Conservation (phyloP, 345 rosid genomes). For the rapeseed (Brassica napus) region DNA sequence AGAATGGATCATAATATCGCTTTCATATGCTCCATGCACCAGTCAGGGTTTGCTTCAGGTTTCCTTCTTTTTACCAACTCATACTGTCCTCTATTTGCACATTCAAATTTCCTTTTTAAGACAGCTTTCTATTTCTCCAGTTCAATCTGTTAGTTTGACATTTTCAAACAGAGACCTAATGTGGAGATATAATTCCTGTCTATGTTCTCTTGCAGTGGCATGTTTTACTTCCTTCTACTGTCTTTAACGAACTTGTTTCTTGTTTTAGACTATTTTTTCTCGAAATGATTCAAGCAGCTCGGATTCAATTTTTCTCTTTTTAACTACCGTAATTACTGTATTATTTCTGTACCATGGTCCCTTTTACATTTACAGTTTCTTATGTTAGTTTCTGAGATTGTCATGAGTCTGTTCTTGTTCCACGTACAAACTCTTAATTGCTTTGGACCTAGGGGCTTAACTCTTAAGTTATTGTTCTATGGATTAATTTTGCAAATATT, state of each 20-base stretch:
- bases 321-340: not conserved
- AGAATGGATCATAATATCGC: conserved; percentile 89
- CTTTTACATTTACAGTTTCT: not conserved
- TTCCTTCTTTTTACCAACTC: conserved; percentile 20
- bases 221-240: conserved; percentile 22
- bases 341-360: not conserved
- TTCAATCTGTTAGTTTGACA: not conserved
- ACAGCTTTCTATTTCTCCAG: not conserved
- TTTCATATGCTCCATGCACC: conserved; percentile 97
- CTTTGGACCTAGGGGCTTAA: not conserved
- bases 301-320: not conserved
- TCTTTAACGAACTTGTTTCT: not conserved
- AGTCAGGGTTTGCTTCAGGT: conserved; percentile 99
- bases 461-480: not conserved
- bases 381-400: not conserved
- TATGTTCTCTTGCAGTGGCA: conserved; percentile 15
- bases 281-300: not conserved
- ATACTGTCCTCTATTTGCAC: not conserved
- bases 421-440: not conserved
- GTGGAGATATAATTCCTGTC: conserved; percentile 18
- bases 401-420: not conserved
- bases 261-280: not conserved
- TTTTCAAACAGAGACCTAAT: not conserved
- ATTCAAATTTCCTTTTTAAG: not conserved
- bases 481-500: not conserved